These are phyloP conservation scores for Vanrija pseudolonga DNA, from an alignment of 1,284 basidiomycete genomes.

Conservation along the genomic window DNA sequence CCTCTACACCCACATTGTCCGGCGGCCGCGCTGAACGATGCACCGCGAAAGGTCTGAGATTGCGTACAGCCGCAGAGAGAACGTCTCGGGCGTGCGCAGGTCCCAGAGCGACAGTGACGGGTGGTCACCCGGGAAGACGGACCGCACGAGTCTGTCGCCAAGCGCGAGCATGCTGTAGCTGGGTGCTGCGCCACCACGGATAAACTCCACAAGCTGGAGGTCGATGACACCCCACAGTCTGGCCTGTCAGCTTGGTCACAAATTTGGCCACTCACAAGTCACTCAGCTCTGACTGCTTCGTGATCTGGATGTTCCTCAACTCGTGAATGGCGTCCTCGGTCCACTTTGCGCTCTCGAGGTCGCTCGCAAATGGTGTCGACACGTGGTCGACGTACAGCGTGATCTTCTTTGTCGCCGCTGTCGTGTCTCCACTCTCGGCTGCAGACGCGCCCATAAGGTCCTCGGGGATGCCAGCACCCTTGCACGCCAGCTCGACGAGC, in stretches of 20 bases:
- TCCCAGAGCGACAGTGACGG: conserved; percentile 19
- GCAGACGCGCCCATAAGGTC: not conserved
- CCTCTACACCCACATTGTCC: conserved; percentile 21
- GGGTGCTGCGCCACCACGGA: conserved; percentile 26
- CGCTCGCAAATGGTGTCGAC: conserved; percentile 25
- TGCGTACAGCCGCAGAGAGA: conserved; percentile 26
- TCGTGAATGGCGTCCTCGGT: conserved; percentile 28
- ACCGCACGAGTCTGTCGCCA: conserved; percentile 25
- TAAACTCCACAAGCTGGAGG: conserved; percentile 28
- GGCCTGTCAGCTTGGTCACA: not conserved
- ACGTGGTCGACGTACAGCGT: conserved; percentile 27
- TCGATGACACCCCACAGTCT: conserved; percentile 35
- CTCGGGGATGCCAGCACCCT: conserved; percentile 21
- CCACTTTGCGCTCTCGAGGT: conserved; percentile 31
- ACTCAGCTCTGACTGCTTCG: conserved; percentile 20
- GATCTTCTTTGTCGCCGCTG: conserved; percentile 15
- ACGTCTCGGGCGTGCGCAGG: conserved; percentile 19
- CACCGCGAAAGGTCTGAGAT: conserved; percentile 28
- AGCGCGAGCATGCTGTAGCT: conserved; percentile 30
- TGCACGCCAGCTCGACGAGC: conserved; percentile 26
- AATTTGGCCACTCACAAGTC: conserved; percentile 19
- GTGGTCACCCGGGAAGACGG: conserved; percentile 13
- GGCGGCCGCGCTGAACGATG: conserved; percentile 26
- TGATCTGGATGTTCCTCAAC: conserved; percentile 20
- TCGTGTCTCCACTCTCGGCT: too few species aligned